Evolutionary conservation across 176 grass and related monocot species (phyloP).

Genomic region (Juncus inflexus): DNA sequence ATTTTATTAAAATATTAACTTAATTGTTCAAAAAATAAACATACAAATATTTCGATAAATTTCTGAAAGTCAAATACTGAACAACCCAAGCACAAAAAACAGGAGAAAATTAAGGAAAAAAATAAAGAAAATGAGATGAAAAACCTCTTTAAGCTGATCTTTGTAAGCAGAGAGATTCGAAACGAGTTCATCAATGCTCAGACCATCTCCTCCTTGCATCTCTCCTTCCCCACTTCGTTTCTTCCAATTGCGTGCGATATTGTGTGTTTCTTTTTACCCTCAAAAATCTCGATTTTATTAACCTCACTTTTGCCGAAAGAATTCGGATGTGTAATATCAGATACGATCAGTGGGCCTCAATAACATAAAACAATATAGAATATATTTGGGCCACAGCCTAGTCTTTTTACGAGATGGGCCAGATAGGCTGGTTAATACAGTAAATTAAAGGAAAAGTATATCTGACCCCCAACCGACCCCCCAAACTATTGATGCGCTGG

Average conservation of each 20-base stretch:
- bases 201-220: constrained; percentile 67
- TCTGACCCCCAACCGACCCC: too few relatives aligned
- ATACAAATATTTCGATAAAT: too few relatives aligned
- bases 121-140: not conserved
- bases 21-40: too few relatives aligned
- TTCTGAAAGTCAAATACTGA: too few relatives aligned
- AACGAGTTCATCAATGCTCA: constrained; percentile 87
- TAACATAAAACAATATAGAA: not conserved
- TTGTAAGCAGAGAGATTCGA: constrained; percentile 87
- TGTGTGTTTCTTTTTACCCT: not conserved
- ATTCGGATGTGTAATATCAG: not conserved
- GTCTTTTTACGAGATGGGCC: not conserved
- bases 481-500: too few relatives aligned
- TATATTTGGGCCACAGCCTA: not conserved
- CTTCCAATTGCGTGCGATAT: not conserved
- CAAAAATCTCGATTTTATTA: not conserved
- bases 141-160: constrained; percentile 85
- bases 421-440: too few relatives aligned
- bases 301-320: not conserved
- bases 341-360: not conserved
- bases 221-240: not conserved
- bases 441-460: too few relatives aligned
- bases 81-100: too few relatives aligned
- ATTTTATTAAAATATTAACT: too few relatives aligned
- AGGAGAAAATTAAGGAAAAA: constrained; percentile 4